phyloP scores from a whole-genome alignment of 2,329 filamentous ascomycete species.

The Neofusicoccum ribis region DNA sequence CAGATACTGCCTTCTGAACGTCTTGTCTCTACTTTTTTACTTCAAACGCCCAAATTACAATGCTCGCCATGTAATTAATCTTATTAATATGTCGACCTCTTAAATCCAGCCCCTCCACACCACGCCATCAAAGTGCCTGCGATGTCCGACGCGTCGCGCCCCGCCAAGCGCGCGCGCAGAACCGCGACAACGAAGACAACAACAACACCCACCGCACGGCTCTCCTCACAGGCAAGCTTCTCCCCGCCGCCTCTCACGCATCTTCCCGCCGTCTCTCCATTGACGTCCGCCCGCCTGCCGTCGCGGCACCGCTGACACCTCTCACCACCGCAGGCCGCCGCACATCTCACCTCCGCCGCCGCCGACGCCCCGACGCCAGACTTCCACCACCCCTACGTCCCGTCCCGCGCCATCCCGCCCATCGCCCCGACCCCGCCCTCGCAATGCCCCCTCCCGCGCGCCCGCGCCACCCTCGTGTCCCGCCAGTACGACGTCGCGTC shows the following conservation, averaged over 20 bases:
- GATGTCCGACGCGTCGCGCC: slow-evolving; percentile 9
- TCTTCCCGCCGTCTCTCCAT: background rate
- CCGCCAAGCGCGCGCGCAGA: slow-evolving; percentile 4
- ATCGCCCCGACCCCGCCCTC: slow-evolving; percentile 2
- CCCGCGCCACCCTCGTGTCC: background rate
- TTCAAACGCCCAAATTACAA: too few species aligned
- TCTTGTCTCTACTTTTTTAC: too few species aligned
- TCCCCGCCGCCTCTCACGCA: background rate
- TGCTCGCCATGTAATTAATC: too few species aligned
- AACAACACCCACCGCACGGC: background rate
- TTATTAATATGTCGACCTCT: background rate
- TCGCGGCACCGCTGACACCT: background rate
- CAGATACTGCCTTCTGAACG: too few species aligned
- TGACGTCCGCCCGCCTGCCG: background rate
- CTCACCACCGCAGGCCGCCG: background rate
- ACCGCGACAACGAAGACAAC: background rate
- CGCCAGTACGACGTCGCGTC: background rate
- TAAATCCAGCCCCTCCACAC: background rate
- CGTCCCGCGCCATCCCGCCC: background rate
- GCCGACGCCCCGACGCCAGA: background rate
- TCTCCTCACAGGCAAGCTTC: background rate
- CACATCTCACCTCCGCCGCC: too few species aligned
- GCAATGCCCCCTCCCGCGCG: background rate
- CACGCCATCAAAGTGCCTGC: background rate
- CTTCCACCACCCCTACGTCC: background rate